These are phyloP conservation scores for Circinella umbellata DNA, from an alignment of 371 early-diverging fungal genomes.

Conservation along the genomic window DNA sequence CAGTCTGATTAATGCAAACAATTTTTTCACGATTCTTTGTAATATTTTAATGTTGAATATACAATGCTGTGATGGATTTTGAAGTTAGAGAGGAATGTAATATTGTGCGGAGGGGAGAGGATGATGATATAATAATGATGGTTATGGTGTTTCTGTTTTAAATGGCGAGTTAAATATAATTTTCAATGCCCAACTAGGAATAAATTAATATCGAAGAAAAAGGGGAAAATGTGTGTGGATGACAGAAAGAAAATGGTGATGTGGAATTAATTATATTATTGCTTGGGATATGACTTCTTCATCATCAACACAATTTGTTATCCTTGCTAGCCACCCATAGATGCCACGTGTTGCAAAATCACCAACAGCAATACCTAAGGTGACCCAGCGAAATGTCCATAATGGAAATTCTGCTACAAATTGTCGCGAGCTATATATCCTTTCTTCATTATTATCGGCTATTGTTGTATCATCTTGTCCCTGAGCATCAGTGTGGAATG, in stretches of 20 bases:
- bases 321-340: constrained; percentile 36
- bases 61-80: too few species aligned
- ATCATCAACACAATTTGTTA: constrained; percentile 39
- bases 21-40: neutral
- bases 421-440: constrained; percentile 34
- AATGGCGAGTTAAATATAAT: too few species aligned
- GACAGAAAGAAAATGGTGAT: too few species aligned
- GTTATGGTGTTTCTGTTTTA: too few species aligned
- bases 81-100: too few species aligned
- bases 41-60: too few species aligned
- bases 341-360: constrained; percentile 47
- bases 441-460: constrained; percentile 4
- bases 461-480: neutral
- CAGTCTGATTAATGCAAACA: constrained; percentile 9
- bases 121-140: too few species aligned
- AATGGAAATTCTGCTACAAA: constrained; percentile 64
- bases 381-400: constrained; percentile 66
- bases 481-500: constrained; percentile 51
- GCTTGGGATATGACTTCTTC: constrained; percentile 41
- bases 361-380: constrained; percentile 61
- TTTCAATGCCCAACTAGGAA: too few species aligned
- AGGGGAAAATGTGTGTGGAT: too few species aligned
- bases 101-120: neutral
- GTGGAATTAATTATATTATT: neutral
- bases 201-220: too few species aligned